Percentiles rank a stretch among this genome's conserved stretches.
Evolutionary conservation across 1,139 yeast species (phyloP).

Genomic region (Nakaseomyces bracarensis): DNA sequence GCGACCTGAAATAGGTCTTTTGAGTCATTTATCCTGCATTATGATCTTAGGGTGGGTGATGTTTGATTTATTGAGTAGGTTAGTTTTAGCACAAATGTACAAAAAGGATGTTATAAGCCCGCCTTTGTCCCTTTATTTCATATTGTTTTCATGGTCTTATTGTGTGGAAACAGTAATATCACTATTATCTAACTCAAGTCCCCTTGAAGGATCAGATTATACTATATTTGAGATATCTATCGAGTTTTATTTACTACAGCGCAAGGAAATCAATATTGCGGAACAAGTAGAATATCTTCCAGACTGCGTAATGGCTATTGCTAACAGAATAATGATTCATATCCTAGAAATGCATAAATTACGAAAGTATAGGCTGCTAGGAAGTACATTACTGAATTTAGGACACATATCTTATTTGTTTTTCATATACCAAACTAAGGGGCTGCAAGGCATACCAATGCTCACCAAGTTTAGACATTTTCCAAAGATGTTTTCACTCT

Average conservation of each 20-base stretch:
- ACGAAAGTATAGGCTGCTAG: conserved; percentile 18
- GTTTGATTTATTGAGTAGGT: conserved; percentile 1
- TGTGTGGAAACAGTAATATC: conserved; percentile 26
- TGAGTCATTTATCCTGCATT: not conserved
- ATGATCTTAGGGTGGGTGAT: not conserved
- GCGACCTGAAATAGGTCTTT: conserved; percentile 1
- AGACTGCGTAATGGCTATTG: conserved; percentile 22
- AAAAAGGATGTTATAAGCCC: not conserved
- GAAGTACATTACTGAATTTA: conserved; percentile 21
- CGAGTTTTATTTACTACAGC: conserved; percentile 18
- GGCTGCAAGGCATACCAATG: conserved; percentile 15
- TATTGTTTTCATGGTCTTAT: conserved; percentile 22
- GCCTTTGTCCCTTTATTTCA: conserved; percentile 8
- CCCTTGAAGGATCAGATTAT: conserved; percentile 26
- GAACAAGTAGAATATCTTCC: conserved; percentile 13
- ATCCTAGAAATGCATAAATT: conserved; percentile 21
- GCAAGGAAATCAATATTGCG: conserved; percentile 7
- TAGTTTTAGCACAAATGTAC: not conserved
- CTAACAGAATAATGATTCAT: conserved; percentile 25
- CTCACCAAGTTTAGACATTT: conserved; percentile 19
- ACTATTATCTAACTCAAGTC: conserved; percentile 19
- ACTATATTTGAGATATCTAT: conserved; percentile 27
- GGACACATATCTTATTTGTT: conserved; percentile 16
- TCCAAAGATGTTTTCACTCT: conserved; percentile 20
- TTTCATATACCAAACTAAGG: conserved; percentile 9